Percentiles rank a stretch among this genome's conserved stretches.
Evolutionary conservation across 202 grass and related monocot species (phyloP).

Genomic region (Carex arenaria): DNA sequence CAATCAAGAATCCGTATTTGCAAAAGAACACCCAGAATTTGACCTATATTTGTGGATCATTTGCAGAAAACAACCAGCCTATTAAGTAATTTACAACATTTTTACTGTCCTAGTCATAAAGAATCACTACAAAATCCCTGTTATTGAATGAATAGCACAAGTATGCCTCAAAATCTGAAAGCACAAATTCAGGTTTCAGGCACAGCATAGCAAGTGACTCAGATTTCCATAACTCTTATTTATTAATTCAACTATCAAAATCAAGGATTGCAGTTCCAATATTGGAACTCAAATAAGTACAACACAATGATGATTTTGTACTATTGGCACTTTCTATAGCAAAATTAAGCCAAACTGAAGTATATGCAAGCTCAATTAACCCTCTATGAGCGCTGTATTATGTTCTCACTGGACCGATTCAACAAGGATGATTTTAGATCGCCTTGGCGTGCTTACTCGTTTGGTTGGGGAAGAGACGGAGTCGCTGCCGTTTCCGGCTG

Average conservation of each 20-base stretch:
- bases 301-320: not conserved
- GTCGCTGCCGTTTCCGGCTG: not conserved
- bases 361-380: not conserved
- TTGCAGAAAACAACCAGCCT: not conserved
- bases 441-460: conserved; percentile 4
- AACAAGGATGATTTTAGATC: not conserved
- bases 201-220: too few relatives aligned
- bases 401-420: not conserved
- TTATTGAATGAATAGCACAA: not conserved
- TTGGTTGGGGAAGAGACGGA: not conserved
- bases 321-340: not conserved
- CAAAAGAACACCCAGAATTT: not conserved
- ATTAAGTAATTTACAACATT: not conserved
- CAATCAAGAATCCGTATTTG: not conserved
- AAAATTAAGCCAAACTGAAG: not conserved
- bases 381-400: not conserved
- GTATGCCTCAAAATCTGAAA: not conserved
- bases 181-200: not conserved
- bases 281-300: not conserved
- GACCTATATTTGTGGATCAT: not conserved
- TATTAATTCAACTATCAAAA: not conserved
- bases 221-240: not conserved
- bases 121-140: not conserved
- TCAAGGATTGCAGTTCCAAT: not conserved
- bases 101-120: not conserved